A percentile compares a stretch with the other conserved stretches of the same genome.
Conservation (phyloP, 306 rosid species). For the Quercus engelmannii region DNA sequence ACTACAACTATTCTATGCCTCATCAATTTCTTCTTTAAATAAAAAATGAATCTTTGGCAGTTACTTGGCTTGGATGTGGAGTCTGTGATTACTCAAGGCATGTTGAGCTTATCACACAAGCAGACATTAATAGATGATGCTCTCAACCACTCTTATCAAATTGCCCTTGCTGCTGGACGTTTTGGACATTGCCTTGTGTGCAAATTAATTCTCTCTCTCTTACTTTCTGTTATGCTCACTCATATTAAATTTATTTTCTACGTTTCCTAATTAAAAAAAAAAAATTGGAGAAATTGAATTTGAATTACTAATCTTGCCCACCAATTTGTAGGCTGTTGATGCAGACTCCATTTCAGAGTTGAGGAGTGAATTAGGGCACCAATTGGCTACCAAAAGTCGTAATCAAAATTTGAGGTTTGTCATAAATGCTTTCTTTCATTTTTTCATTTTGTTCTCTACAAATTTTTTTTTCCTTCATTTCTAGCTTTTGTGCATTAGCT, state of each 20-base stretch:
- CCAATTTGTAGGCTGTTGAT: constrained; percentile 61
- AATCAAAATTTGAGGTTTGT: constrained; percentile 63
- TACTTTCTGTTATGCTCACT: background rate
- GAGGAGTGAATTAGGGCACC: constrained; percentile 89
- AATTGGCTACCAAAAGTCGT: constrained; percentile 72
- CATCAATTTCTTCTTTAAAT: background rate
- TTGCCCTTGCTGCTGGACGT: constrained; percentile 60
- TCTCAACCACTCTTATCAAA: constrained; percentile 55
- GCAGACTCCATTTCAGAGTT: constrained; percentile 61
- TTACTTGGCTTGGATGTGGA: constrained; percentile 66
- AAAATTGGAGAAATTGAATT: background rate
- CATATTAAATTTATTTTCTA: background rate
- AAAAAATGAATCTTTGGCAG: constrained; percentile 35
- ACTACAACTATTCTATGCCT: background rate
- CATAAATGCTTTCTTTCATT: background rate
- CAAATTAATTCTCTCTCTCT: background rate
- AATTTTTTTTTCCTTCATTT: background rate
- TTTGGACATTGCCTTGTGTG: constrained; percentile 78
- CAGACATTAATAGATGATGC: constrained; percentile 62
- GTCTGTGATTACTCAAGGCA: constrained; percentile 57
- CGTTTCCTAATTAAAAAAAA: background rate
- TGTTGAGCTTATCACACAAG: constrained; percentile 50
- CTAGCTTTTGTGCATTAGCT: background rate
- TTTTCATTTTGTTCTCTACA: background rate
- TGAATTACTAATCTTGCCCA: constrained; percentile 2